Conservation (phyloP, 1,284 basidiomycete species). For the Abortiporus biennis region DNA sequence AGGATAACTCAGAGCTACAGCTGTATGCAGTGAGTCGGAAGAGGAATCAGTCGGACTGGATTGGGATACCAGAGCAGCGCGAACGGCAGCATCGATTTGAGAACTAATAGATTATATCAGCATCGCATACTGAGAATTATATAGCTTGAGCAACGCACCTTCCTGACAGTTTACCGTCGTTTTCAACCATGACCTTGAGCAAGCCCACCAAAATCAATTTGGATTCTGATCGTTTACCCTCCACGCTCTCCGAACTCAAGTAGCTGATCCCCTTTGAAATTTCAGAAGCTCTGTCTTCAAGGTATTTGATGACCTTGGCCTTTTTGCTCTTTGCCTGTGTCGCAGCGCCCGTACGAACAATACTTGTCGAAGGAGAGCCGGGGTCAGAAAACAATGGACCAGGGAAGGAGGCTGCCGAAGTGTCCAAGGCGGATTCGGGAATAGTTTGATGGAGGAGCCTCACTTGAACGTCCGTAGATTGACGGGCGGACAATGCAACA, state of each 20-base stretch:
- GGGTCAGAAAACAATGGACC: constrained; percentile 84
- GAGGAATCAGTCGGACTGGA: constrained; percentile 26
- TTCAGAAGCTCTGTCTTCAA: constrained; percentile 72
- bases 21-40: constrained; percentile 13
- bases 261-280: constrained; percentile 75
- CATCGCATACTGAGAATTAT: constrained; percentile 1
- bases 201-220: constrained; percentile 74
- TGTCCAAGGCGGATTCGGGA: constrained; percentile 58
- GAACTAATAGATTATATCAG: constrained; percentile 37
- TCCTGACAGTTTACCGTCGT: constrained; percentile 81
- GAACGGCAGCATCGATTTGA: constrained; percentile 61
- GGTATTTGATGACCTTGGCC: constrained; percentile 69
- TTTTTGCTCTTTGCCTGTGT: constrained; percentile 80
- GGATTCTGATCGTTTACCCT: constrained; percentile 64
- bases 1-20: constrained; percentile 12
- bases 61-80: constrained; percentile 59
- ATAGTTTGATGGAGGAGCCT: constrained; percentile 63
- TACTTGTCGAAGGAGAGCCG: constrained; percentile 54
- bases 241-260: constrained; percentile 44
- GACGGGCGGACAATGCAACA: constrained; percentile 67
- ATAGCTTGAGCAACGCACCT: constrained; percentile 60
- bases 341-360: constrained; percentile 60
- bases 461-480: constrained; percentile 66
- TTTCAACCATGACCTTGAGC: constrained; percentile 75
- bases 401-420: constrained; percentile 61